Evolutionary conservation across 78 protist genomes (phyloP).

Genomic region (Capsaspora owczarzaki): DNA sequence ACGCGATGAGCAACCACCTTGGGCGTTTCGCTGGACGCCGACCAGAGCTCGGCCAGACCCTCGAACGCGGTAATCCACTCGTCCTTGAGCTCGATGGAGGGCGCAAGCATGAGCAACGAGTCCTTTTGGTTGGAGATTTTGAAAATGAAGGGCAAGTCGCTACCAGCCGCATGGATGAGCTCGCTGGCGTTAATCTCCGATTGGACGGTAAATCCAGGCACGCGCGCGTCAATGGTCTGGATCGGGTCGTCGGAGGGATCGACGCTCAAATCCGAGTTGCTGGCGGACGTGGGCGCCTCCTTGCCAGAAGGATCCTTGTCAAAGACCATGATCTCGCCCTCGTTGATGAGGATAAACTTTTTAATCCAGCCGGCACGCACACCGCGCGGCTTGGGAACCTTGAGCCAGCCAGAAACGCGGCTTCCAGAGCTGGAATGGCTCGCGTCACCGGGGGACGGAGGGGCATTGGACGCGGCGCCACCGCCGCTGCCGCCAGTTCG

Average conservation of each 20-base stretch:
- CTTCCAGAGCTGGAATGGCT: too few species aligned
- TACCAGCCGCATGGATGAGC: not conserved
- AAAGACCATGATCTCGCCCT: too few species aligned
- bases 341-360: not conserved
- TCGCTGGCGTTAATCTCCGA: not conserved
- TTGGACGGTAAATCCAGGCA: not conserved
- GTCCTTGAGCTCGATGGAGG: not conserved
- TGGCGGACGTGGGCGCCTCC: too few species aligned
- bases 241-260: not conserved
- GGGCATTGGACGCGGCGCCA: too few species aligned
- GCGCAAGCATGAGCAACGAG: not conserved
- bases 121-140: not conserved
- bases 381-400: conserved; percentile 1
- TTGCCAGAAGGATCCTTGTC: too few species aligned
- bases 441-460: too few species aligned
- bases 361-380: not conserved
- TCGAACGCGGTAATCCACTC: not conserved
- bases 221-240: not conserved
- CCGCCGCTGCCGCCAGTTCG: not conserved
- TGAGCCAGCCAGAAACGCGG: not conserved
- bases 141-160: not conserved
- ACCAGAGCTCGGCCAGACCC: not conserved
- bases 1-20: too few species aligned
- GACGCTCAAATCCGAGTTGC: not conserved
- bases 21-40: not conserved